These are phyloP conservation scores for Penicillium hordei DNA, from an alignment of 2,329 filamentous ascomycete genomes.

Conservation along the genomic window DNA sequence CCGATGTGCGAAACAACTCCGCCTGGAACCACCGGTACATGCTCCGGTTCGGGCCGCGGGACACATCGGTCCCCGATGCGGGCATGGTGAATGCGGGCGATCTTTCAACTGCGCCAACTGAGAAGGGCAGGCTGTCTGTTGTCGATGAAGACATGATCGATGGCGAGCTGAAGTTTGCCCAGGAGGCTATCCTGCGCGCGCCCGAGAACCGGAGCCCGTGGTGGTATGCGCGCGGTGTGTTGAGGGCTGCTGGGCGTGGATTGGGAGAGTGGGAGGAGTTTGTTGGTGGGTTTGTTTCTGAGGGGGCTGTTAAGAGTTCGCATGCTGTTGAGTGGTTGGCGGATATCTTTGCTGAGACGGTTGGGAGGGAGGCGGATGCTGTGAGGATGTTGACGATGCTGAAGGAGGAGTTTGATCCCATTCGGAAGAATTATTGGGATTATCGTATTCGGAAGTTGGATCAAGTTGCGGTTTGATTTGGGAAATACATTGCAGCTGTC, in stretches of 20 bases:
- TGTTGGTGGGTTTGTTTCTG: conserved; percentile 53
- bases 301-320: conserved; percentile 56
- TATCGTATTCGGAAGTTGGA: conserved; percentile 58
- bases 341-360: conserved; percentile 44
- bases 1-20: conserved; percentile 91
- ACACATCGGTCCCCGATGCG: conserved; percentile 40
- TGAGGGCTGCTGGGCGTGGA: conserved; percentile 62
- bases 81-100: conserved; percentile 35
- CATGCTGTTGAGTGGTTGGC: conserved; percentile 57
- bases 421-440: conserved; percentile 90
- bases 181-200: conserved; percentile 70
- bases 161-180: conserved; percentile 72
- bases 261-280: conserved; percentile 54
- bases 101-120: conserved; percentile 12
- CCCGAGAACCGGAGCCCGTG: conserved; percentile 94
- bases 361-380: conserved; percentile 57
- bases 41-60: conserved; percentile 70
- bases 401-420: conserved; percentile 83
- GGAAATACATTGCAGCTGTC: neutral
- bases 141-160: conserved; percentile 66
- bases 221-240: conserved; percentile 82
- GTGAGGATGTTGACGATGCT: conserved; percentile 69
- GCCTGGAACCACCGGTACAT: conserved; percentile 98
- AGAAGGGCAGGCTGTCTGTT: conserved; percentile 37
- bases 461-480: conserved; percentile 8